These are phyloP conservation scores for Orychophragmus violaceus DNA, from an alignment of 345 rosid genomes.

Conservation along the genomic window DNA sequence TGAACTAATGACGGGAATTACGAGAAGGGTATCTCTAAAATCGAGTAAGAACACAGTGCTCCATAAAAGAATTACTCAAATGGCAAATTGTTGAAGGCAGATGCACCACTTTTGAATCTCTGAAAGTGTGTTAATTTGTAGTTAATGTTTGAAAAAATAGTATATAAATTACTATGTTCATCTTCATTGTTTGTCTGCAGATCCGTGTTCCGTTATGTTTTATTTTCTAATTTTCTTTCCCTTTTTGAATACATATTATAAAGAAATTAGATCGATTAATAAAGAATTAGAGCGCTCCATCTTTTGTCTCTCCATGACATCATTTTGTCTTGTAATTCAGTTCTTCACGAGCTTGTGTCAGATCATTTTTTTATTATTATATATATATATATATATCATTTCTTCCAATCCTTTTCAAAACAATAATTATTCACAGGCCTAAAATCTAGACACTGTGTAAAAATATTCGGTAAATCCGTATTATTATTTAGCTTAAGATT, in stretches of 20 bases:
- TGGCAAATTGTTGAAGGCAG: constrained; percentile 7
- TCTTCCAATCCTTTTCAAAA: constrained; percentile 21
- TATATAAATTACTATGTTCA: constrained; percentile 17
- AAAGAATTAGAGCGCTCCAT: constrained; percentile 32
- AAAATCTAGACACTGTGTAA: constrained; percentile 29
- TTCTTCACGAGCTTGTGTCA: constrained; percentile 92
- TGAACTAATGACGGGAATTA: constrained; percentile 21
- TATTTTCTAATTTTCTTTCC: constrained; percentile 10
- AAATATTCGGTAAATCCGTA: constrained; percentile 17
- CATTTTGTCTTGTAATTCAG: constrained; percentile 72
- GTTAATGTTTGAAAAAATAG: neutral
- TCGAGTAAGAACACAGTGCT: constrained; percentile 36
- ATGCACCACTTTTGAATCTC: constrained; percentile 22
- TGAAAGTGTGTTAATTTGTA: constrained; percentile 17
- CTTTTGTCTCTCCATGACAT: constrained; percentile 55
- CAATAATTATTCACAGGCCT: constrained; percentile 30
- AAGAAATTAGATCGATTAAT: neutral
- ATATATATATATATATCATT: neutral
- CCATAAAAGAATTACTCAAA: constrained; percentile 25
- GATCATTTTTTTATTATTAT: constrained; percentile 37
- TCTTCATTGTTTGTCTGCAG: constrained; percentile 35
- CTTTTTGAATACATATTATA: constrained; percentile 17
- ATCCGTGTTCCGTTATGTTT: constrained; percentile 27
- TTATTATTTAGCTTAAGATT: neutral
- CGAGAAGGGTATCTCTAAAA: constrained; percentile 32